Base-by-base conservation (phyloP, 2,329 filamentous ascomycete genomes). In the Capronia americana region DNA sequence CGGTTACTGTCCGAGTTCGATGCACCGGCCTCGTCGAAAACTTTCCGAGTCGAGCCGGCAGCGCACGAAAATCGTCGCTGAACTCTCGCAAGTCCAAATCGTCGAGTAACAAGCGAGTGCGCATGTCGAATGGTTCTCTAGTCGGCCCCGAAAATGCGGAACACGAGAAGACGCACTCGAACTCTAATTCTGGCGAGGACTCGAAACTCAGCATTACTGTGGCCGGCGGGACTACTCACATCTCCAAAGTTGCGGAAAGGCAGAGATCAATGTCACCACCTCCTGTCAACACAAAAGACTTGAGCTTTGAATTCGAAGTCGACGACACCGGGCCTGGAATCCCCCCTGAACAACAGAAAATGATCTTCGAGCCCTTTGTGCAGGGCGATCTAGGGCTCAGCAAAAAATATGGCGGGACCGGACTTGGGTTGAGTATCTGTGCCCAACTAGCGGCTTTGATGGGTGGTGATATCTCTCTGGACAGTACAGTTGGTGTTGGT, bases 351-450 rank as follows among this genome's bases (percentile, higher is more conserved):
- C 86, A 96, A 77, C 92, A 93, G 72, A 83, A 91, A 64, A 89
- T 89, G 71, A 92, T 97, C 10, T 97, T 97, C 75, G 93, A 97
- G 76, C 93, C 93, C 0, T 97, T 97, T 74, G 91, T 97, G 0
- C 93, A 97, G 77, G 93, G 91, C n/a, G 93, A 97, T 75, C 81
- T 95, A 1, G 91, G 92, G 0, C 80, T 97, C 17, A 96, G 91
- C 80, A 96, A 92, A 77, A 95, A 95, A 74, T 96, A 90, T 75
- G 92, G 92, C 20, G 93, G 93, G 17, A 97, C 93, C 0, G 93
- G 93, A 3, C 81, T 97, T 1, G 93, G 93, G 1, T 78, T 97
- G 62, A 94, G 91, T 74, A 97, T 97, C 73, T 96, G 92, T 78
- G 90, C 92, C 23, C 93, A 97, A 76, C 82, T 97, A 44, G 91